Conservation (phyloP, 1,139 yeast genomes). For the Taphrina deformans region DNA sequence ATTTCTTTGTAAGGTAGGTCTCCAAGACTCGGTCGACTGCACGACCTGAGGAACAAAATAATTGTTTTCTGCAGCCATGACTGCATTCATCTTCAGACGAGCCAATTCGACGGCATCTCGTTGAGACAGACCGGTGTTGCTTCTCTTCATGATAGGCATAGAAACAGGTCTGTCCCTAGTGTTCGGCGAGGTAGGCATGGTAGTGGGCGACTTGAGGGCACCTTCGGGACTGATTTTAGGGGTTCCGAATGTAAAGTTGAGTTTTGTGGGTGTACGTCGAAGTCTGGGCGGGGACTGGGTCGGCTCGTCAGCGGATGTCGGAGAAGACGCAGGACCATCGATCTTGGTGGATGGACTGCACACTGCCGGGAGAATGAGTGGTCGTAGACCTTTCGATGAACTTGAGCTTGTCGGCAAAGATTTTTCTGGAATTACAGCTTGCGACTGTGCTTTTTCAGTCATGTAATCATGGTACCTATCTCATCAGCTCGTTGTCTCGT, state of each 20-base stretch:
- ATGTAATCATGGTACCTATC: constrained; percentile 9
- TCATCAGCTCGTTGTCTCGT: not conserved
- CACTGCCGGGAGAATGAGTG: constrained; percentile 5
- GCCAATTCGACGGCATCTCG: constrained; percentile 12
- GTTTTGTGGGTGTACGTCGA: constrained; percentile 6
- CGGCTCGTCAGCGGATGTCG: not conserved
- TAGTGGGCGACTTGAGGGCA: not conserved
- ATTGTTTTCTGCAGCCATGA: not conserved
- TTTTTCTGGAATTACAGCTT: not conserved
- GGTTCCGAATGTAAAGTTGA: not conserved
- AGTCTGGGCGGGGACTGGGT: not conserved
- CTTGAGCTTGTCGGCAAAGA: not conserved
- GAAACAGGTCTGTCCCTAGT: not conserved
- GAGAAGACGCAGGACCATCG: not conserved
- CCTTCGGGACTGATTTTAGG: not conserved
- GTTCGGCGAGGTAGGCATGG: not conserved
- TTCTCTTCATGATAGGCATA: not conserved
- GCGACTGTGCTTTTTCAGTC: not conserved
- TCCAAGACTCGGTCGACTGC: not conserved
- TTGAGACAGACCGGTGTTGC: constrained; percentile 4
- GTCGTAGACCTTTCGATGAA: not conserved
- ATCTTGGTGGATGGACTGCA: not conserved
- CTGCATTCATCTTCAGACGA: not conserved
- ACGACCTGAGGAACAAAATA: constrained; percentile 4
- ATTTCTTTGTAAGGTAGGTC: not conserved